A percentile compares a stretch with the other conserved stretches of the same genome.
Evolutionary conservation across 2,329 filamentous ascomycete genomes (phyloP).

Genomic region (Calonectria pteridis): DNA sequence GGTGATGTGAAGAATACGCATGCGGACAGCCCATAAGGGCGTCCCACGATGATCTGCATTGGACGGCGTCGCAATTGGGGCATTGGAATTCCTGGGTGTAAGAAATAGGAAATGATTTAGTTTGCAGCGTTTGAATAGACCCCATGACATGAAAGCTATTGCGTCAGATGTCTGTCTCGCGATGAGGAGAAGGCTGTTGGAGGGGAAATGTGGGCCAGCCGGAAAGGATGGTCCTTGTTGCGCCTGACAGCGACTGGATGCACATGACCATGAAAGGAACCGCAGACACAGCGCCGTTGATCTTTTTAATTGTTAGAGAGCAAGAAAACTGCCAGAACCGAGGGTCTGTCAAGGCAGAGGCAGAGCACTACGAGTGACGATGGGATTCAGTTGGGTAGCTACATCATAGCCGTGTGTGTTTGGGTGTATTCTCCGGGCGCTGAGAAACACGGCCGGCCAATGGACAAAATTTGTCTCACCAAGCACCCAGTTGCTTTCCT

Average conservation of each 20-base stretch:
- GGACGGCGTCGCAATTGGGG: constrained; percentile 14
- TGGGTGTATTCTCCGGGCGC: background rate
- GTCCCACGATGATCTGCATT: constrained; percentile 5
- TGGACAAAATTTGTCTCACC: background rate
- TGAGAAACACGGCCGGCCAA: background rate
- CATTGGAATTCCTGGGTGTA: background rate
- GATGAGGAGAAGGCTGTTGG: constrained; percentile 15
- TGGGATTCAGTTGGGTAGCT: background rate
- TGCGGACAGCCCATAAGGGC: background rate
- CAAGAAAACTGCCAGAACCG: background rate
- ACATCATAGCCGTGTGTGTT: background rate
- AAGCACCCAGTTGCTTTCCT: background rate
- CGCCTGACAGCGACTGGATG: background rate
- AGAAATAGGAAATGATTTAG: constrained; percentile 8
- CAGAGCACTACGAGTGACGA: background rate
- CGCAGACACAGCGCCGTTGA: background rate
- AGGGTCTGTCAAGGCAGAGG: background rate
- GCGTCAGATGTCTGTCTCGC: constrained; percentile 28
- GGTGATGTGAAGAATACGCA: constrained; percentile 6
- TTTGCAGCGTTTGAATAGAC: constrained; percentile 9
- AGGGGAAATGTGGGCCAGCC: constrained; percentile 1
- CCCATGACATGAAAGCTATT: constrained; percentile 25
- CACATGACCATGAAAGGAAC: background rate
- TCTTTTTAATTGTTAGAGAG: background rate
- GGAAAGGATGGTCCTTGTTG: background rate